Conservation (phyloP, 108 stramenopile genomes). For the Aureococcus anophagefferens region DNA sequence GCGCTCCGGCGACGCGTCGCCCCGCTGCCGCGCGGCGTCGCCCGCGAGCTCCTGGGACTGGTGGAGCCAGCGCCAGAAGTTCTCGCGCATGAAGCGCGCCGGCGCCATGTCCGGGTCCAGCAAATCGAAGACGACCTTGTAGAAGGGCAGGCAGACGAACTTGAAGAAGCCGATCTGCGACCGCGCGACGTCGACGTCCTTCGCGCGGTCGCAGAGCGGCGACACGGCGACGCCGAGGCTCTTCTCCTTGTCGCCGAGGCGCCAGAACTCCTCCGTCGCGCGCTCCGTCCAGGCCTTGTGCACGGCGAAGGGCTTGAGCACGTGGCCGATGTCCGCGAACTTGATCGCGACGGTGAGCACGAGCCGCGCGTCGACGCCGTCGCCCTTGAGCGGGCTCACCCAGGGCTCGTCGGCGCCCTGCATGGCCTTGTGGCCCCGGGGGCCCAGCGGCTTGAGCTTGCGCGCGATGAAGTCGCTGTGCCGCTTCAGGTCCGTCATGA, state of each 20-base stretch:
- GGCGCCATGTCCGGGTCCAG: too few relatives aligned
- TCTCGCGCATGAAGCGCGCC: too few relatives aligned
- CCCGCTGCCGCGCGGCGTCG: too few relatives aligned
- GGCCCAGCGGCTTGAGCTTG: background rate
- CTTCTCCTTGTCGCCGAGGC: constrained; percentile 25
- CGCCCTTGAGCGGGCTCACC: background rate
- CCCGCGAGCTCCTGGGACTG: background rate
- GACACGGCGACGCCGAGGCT: constrained; percentile 12
- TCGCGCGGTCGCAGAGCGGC: constrained; percentile 26
- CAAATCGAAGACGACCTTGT: constrained; percentile 12
- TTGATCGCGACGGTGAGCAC: constrained; percentile 21
- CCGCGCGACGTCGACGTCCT: constrained; percentile 21
- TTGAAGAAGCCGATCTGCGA: constrained; percentile 41
- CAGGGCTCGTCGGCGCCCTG: constrained; percentile 9
- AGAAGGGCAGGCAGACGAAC: constrained; percentile 24
- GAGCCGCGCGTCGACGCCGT: background rate
- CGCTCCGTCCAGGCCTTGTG: constrained; percentile 17
- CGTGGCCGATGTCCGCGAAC: constrained; percentile 23
- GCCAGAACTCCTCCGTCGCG: constrained; percentile 25
- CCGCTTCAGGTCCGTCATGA: constrained; percentile 26
- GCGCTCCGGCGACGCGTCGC: too few relatives aligned
- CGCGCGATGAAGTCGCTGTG: constrained; percentile 9
- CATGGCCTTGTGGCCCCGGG: constrained; percentile 1
- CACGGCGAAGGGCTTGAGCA: background rate
- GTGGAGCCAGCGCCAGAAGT: too few relatives aligned